Conservation (phyloP, 768 basidiomycete species). For the Suillus brevipes region DNA sequence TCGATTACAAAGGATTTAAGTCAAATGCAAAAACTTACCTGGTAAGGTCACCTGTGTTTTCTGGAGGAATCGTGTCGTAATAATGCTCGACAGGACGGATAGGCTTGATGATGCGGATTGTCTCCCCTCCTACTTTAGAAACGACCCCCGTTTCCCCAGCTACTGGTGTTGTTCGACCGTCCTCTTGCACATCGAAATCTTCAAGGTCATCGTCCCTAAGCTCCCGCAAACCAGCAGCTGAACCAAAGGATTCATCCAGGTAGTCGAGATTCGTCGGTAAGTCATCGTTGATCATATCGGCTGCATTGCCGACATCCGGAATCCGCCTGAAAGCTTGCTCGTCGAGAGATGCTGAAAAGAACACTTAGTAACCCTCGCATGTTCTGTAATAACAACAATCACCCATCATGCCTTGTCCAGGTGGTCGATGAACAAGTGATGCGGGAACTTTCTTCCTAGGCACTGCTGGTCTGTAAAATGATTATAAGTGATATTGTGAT, state of each 20-base stretch:
- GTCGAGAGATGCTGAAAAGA: slow-evolving; percentile 65
- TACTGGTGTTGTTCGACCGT: slow-evolving; percentile 15
- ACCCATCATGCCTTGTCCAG: slow-evolving; percentile 30
- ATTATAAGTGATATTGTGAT: background rate
- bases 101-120: slow-evolving; percentile 71
- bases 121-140: slow-evolving; percentile 78
- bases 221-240: slow-evolving; percentile 74
- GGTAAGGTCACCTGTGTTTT: slow-evolving; percentile 43
- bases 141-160: slow-evolving; percentile 43
- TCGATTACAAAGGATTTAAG: slow-evolving; percentile 8
- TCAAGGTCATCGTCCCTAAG: slow-evolving; percentile 73
- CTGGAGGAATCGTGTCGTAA: slow-evolving; percentile 65
- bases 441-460: slow-evolving; percentile 10
- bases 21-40: slow-evolving; percentile 41
- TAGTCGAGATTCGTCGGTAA: slow-evolving; percentile 88
- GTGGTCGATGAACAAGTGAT: background rate
- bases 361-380: slow-evolving; percentile 8
- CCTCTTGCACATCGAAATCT: slow-evolving; percentile 50
- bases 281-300: slow-evolving; percentile 91
- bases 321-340: slow-evolving; percentile 75
- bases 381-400: background rate
- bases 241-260: slow-evolving; percentile 77
- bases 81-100: slow-evolving; percentile 74
- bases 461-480: slow-evolving; percentile 4
- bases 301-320: slow-evolving; percentile 75